Evolutionary conservation across 495 filamentous ascomycete genomes (phyloP).

Genomic region (Podospora fimiseda): DNA sequence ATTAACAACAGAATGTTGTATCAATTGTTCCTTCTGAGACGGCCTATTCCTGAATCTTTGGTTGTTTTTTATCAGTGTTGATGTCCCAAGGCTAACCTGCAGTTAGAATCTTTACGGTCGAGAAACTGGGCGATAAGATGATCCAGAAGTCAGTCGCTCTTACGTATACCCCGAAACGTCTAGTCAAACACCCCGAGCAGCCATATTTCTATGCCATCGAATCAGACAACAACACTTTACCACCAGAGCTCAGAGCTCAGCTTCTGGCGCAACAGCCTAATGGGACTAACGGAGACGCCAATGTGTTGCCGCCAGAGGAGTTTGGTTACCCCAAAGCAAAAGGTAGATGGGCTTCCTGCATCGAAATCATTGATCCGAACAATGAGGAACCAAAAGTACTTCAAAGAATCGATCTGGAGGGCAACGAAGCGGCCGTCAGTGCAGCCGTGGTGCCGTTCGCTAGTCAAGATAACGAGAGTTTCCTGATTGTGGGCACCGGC

Average conservation of each 20-base stretch:
- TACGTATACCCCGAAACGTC: conserved; percentile 82
- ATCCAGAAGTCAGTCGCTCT: conserved; percentile 82
- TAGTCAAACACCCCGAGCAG: conserved; percentile 81
- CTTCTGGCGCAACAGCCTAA: conserved; percentile 62
- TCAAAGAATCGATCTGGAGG: conserved; percentile 69
- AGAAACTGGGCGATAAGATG: conserved; percentile 78
- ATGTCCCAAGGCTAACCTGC: too few species aligned
- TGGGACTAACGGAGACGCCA: conserved; percentile 62
- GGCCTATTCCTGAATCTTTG: conserved; percentile 12
- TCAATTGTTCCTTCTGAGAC: conserved; percentile 54
- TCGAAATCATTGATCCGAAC: conserved; percentile 81
- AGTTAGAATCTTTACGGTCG: conserved; percentile 79
- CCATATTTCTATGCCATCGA: conserved; percentile 91
- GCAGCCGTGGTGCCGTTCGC: conserved; percentile 77
- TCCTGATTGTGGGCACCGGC: conserved; percentile 86
- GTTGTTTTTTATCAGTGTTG: not conserved
- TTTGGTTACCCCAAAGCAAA: conserved; percentile 82
- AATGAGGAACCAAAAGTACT: conserved; percentile 60
- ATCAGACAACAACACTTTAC: conserved; percentile 82
- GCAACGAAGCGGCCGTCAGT: conserved; percentile 89
- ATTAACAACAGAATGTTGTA: conserved; percentile 30
- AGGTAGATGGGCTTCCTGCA: conserved; percentile 91
- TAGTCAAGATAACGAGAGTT: conserved; percentile 80
- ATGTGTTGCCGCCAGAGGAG: conserved; percentile 66
- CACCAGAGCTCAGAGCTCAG: conserved; percentile 60